These are phyloP conservation scores for Cryptococcus hybrid DNA, from an alignment of 1,284 basidiomycete genomes.

Conservation along the genomic window DNA sequence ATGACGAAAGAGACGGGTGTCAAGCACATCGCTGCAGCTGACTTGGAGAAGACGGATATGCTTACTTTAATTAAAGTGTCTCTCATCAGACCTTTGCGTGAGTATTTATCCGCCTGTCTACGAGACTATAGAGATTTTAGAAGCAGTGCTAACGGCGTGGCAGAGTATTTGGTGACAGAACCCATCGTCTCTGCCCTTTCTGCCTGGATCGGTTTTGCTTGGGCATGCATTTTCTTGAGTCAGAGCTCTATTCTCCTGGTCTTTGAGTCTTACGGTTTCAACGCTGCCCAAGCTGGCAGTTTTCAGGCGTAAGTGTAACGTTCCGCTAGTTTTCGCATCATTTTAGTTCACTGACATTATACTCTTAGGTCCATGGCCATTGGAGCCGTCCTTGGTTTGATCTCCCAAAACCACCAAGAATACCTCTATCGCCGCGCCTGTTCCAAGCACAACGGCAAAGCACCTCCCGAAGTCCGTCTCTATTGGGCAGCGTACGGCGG, in stretches of 20 bases:
- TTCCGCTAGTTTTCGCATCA: neutral
- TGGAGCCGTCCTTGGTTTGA: slow-evolving; percentile 68
- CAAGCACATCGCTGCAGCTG: slow-evolving; percentile 39
- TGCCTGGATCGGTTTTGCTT: slow-evolving; percentile 51
- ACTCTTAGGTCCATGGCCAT: slow-evolving; percentile 45
- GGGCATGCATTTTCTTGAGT: slow-evolving; percentile 44
- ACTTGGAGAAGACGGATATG: slow-evolving; percentile 41
- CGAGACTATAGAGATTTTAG: neutral
- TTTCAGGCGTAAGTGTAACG: slow-evolving; percentile 26
- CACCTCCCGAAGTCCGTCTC: slow-evolving; percentile 52
- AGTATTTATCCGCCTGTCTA: slow-evolving; percentile 9
- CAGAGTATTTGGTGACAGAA: slow-evolving; percentile 50
- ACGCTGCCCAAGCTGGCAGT: slow-evolving; percentile 28
- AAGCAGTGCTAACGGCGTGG: neutral
- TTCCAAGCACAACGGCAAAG: slow-evolving; percentile 36
- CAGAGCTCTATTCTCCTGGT: slow-evolving; percentile 34
- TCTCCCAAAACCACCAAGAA: slow-evolving; percentile 58
- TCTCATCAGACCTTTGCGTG: slow-evolving; percentile 41
- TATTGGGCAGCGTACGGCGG: slow-evolving; percentile 48
- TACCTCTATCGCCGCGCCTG: slow-evolving; percentile 30
- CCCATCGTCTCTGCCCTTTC: slow-evolving; percentile 52
- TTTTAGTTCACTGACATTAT: neutral
- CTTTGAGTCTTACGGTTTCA: slow-evolving; percentile 40
- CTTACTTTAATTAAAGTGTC: slow-evolving; percentile 38
- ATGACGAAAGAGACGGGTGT: slow-evolving; percentile 48